Percentiles rank a stretch among this genome's conserved stretches.
These are phyloP conservation scores for Pulveroboletus sp. DNA, from an alignment of 768 basidiomycete species.

Conservation along the genomic window DNA sequence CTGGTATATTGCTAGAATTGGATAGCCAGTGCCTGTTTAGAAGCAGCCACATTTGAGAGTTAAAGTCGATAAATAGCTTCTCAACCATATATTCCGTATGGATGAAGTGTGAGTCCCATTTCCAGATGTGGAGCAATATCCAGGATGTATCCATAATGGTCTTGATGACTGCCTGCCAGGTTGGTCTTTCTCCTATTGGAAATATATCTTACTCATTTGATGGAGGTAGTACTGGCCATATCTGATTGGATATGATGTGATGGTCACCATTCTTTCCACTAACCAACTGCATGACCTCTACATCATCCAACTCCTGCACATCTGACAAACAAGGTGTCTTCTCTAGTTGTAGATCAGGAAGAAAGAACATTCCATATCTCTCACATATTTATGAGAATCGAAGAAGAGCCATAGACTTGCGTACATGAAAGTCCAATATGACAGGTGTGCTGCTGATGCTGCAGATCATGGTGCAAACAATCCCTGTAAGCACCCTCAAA, in stretches of 20 bases:
- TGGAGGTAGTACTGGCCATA: constrained; percentile 7
- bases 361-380: not conserved
- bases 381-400: not conserved
- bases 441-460: constrained; percentile 3
- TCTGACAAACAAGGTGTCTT: not conserved
- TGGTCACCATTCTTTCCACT: not conserved
- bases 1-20: not conserved
- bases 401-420: constrained; percentile 1
- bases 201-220: no score
- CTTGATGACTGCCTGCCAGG: not conserved
- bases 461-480: constrained; percentile 4
- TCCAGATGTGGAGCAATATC: no score
- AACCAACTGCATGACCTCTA: not conserved
- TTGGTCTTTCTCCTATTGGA: not conserved
- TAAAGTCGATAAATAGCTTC: constrained; percentile 3
- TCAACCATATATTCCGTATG: not conserved
- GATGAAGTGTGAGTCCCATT: not conserved
- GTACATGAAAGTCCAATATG: constrained; percentile 3
- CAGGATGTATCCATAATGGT: not conserved
- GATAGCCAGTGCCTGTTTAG: not conserved
- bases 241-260: not conserved
- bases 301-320: constrained; percentile 1
- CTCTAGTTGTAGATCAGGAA: not conserved
- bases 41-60: constrained; percentile 8
- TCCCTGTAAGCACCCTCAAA: constrained; percentile 7